These are phyloP conservation scores for Symbiodinium pilosum DNA, from an alignment of 73 alveolate species.

Conservation along the genomic window DNA sequence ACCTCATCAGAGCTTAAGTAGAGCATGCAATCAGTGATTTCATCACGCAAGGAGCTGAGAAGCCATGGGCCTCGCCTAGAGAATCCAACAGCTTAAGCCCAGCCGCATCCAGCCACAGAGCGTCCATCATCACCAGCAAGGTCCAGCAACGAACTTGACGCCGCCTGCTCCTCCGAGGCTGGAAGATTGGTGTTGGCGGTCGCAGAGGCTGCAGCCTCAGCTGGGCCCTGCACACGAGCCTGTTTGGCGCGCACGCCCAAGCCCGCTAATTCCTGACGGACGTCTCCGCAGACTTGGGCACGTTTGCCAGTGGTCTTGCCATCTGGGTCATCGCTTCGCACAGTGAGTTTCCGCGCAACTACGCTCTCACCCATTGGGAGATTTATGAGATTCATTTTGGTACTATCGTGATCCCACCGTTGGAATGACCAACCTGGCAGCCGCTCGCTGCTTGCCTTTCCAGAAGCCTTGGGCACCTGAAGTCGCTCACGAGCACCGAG, in stretches of 20 bases:
- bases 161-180: too few species aligned
- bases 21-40: not conserved
- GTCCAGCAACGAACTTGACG: too few species aligned
- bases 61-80: not conserved
- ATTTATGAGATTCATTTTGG: conserved; percentile 10
- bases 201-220: too few species aligned
- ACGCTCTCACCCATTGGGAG: not conserved
- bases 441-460: not conserved
- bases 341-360: not conserved
- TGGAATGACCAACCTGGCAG: not conserved
- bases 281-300: too few species aligned
- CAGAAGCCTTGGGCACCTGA: not conserved
- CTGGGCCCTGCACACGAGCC: too few species aligned
- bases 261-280: too few species aligned
- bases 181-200: too few species aligned
- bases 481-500: not conserved
- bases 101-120: too few species aligned
- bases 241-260: too few species aligned
- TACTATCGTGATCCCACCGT: not conserved
- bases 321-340: not conserved
- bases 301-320: not conserved
- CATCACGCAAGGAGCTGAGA: not conserved
- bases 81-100: too few species aligned
- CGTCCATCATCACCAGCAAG: too few species aligned
- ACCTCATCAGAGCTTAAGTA: too few species aligned